A percentile compares a stretch with the other conserved stretches of the same genome.
Evolutionary conservation across 2,329 filamentous ascomycete genomes (phyloP).

Genomic region (Venturiaceae sp.): DNA sequence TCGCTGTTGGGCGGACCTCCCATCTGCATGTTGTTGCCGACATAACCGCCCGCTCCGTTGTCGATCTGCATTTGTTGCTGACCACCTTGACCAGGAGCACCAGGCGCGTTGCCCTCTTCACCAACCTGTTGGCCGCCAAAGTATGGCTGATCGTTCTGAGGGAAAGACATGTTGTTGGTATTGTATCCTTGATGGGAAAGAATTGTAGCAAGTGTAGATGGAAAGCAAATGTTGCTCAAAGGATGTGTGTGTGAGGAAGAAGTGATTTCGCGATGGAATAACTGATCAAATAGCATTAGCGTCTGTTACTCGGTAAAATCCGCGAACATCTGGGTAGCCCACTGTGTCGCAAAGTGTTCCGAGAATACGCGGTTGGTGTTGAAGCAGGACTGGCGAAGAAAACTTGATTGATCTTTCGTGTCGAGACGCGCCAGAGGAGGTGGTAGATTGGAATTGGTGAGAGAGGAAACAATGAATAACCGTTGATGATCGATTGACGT

Average conservation of each 20-base stretch:
- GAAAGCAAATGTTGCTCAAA: slow-evolving; percentile 2
- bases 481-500: neutral
- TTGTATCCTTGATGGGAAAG: neutral
- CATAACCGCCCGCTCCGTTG: neutral
- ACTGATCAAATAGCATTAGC: neutral
- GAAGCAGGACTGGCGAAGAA: neutral
- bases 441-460: neutral
- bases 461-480: neutral
- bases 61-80: slow-evolving; percentile 11
- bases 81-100: slow-evolving; percentile 12
- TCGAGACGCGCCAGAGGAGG: neutral
- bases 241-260: neutral
- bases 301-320: neutral
- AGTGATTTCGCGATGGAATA: neutral
- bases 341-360: neutral
- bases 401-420: neutral
- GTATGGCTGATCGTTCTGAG: slow-evolving; percentile 4
- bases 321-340: neutral
- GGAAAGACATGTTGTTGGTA: slow-evolving; percentile 6
- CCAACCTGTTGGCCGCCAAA: slow-evolving; percentile 3
- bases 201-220: slow-evolving; percentile 21
- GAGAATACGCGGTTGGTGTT: neutral
- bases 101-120: slow-evolving; percentile 6
- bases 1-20: slow-evolving; percentile 20
- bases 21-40: neutral